These are phyloP conservation scores for Calycina herbarum DNA, from an alignment of 2,329 filamentous ascomycete genomes.

Conservation along the genomic window DNA sequence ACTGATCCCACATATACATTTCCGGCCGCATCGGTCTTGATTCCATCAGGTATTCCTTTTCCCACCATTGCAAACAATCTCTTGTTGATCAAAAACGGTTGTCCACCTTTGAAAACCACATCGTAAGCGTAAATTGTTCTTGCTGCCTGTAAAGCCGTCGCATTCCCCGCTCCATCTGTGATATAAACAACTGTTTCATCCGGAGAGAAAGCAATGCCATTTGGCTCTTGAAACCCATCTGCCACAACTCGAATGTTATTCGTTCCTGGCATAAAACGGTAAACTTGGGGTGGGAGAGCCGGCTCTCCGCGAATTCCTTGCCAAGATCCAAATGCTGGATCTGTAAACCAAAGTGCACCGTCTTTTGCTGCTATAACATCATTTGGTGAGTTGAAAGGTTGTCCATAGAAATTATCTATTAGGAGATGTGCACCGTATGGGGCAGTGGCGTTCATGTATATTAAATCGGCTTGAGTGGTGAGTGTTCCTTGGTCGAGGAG, in stretches of 20 bases:
- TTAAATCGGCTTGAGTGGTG: slow-evolving; percentile 17
- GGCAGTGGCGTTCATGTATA: slow-evolving; percentile 20
- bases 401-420: slow-evolving; percentile 60
- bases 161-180: slow-evolving; percentile 41
- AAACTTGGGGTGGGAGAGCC: slow-evolving; percentile 56
- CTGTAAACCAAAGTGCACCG: slow-evolving; percentile 61
- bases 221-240: slow-evolving; percentile 55
- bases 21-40: slow-evolving; percentile 51
- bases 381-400: slow-evolving; percentile 59
- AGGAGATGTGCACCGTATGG: slow-evolving; percentile 41
- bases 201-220: slow-evolving; percentile 58
- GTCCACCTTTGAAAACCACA: slow-evolving; percentile 4
- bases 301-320: slow-evolving; percentile 58
- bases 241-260: slow-evolving; percentile 55
- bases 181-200: slow-evolving; percentile 53
- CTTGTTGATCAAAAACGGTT: slow-evolving; percentile 22
- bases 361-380: slow-evolving; percentile 54
- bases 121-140: slow-evolving; percentile 35
- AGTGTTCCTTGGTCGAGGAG: slow-evolving; percentile 26
- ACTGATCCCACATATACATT: slow-evolving; percentile 48
- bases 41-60: slow-evolving; percentile 57
- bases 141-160: slow-evolving; percentile 38
- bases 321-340: slow-evolving; percentile 57
- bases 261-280: slow-evolving; percentile 51
- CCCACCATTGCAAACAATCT: slow-evolving; percentile 54